Evolutionary conservation across 768 basidiomycete species (phyloP).

Genomic region (Termitomyces sp.): DNA sequence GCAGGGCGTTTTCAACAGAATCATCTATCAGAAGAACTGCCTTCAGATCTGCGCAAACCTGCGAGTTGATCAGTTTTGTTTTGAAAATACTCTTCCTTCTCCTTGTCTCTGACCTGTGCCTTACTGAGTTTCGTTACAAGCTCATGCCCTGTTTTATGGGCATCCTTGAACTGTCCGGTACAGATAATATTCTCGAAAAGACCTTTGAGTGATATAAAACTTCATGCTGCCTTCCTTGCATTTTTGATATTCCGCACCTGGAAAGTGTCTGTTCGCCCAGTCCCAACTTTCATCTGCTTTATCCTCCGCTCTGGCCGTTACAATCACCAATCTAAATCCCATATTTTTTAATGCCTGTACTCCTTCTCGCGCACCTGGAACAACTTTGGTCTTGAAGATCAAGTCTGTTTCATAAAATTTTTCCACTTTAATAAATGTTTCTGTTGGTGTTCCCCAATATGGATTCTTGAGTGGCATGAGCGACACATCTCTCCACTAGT

Average conservation of each 20-base stretch:
- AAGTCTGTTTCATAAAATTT: conserved; percentile 53
- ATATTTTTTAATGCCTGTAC: conserved; percentile 50
- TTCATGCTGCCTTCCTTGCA: not conserved
- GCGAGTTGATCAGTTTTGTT: not conserved
- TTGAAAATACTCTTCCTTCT: not conserved
- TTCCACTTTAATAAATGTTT: conserved; percentile 57
- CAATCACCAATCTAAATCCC: conserved; percentile 69
- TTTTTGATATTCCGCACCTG: conserved; percentile 33
- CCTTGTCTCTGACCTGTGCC: conserved; percentile 48
- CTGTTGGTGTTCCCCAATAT: conserved; percentile 58
- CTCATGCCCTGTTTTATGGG: conserved; percentile 40
- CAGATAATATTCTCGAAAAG: conserved; percentile 62
- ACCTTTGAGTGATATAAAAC: conserved; percentile 23
- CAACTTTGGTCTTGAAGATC: conserved; percentile 46
- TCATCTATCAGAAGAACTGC: conserved; percentile 76
- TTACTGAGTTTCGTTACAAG: conserved; percentile 62
- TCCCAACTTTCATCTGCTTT: conserved; percentile 56
- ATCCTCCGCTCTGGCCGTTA: conserved; percentile 67
- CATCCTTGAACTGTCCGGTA: conserved; percentile 68
- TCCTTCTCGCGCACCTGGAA: conserved; percentile 62
- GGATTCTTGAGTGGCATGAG: conserved; percentile 34
- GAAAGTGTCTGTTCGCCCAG: conserved; percentile 67
- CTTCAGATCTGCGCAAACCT: conserved; percentile 64
- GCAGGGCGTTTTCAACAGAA: conserved; percentile 73
- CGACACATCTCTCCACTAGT: not conserved